Conservation (phyloP, 257 asterid genomes). For the Solanum raphanifolium region DNA sequence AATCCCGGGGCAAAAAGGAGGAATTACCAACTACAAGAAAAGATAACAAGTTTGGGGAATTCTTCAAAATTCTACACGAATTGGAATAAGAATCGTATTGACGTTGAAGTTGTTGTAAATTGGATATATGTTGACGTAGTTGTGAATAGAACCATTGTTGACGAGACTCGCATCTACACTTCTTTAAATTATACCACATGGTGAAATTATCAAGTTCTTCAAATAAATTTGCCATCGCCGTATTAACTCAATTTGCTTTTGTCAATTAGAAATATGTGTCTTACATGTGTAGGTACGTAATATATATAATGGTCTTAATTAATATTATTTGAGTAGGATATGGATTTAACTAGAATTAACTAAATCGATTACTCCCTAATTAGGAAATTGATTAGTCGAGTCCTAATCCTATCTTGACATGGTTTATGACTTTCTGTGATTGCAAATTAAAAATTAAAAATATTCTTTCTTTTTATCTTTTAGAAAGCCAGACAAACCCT, state of each 20-base stretch:
- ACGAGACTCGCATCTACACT: not conserved
- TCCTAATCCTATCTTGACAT: not conserved
- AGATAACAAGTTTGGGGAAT: not conserved
- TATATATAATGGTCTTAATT: not conserved
- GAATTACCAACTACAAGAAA: not conserved
- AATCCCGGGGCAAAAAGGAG: no score
- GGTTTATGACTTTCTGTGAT: not conserved
- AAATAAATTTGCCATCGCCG: not conserved
- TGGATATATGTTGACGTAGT: not conserved
- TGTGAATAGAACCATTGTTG: not conserved
- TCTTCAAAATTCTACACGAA: not conserved
- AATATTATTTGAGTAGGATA: not conserved
- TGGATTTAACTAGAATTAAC: no score
- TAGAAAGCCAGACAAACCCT: not conserved
- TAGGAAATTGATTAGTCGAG: not conserved
- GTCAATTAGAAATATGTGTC: not conserved
- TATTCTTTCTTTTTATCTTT: no score
- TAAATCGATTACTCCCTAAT: not conserved
- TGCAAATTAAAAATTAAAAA: no score
- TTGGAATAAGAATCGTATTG: not conserved
- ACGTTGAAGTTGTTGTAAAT: not conserved
- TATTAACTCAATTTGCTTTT: no score
- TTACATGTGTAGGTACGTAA: not conserved
- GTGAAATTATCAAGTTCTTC: not conserved
- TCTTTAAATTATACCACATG: not conserved